Evolutionary conservation across 2,329 filamentous ascomycete genomes (phyloP).

Genomic region (Trichoderma hamatum): DNA sequence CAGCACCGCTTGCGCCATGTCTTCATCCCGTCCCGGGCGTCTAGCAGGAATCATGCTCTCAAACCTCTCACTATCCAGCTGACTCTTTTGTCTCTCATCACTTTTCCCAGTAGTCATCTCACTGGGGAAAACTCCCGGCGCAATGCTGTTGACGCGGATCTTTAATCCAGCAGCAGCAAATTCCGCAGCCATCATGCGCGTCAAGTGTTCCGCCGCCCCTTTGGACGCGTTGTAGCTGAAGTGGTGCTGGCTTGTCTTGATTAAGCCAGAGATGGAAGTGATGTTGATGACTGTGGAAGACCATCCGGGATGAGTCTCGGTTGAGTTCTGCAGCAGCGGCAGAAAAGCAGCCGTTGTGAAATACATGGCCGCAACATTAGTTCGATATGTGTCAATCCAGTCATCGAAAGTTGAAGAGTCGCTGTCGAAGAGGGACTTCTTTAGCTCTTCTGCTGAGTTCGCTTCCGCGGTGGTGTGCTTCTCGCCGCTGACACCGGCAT

Average conservation of each 20-base stretch:
- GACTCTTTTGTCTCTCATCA: slow-evolving; percentile 58
- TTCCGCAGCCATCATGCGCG: slow-evolving; percentile 65
- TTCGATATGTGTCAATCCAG: slow-evolving; percentile 73
- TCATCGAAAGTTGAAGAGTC: slow-evolving; percentile 62
- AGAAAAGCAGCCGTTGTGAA: slow-evolving; percentile 66
- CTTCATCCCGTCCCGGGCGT: slow-evolving; percentile 69
- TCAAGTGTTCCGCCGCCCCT: slow-evolving; percentile 66
- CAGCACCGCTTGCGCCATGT: slow-evolving; percentile 70
- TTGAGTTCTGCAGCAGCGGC: slow-evolving; percentile 60
- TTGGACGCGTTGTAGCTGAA: slow-evolving; percentile 68
- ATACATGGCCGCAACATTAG: slow-evolving; percentile 73
- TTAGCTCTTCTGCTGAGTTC: slow-evolving; percentile 49
- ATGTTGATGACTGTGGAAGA: slow-evolving; percentile 68
- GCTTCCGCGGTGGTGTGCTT: slow-evolving; percentile 46
- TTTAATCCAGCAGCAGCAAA: slow-evolving; percentile 61
- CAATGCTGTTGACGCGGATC: slow-evolving; percentile 71
- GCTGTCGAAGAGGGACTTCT: slow-evolving; percentile 68
- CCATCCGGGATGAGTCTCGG: slow-evolving; percentile 48
- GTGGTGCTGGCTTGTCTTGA: slow-evolving; percentile 66
- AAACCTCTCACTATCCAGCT: slow-evolving; percentile 60
- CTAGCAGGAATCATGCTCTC: slow-evolving; percentile 60
- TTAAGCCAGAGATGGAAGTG: slow-evolving; percentile 66
- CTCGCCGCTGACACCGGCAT: slow-evolving; percentile 63
- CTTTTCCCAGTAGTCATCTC: slow-evolving; percentile 67
- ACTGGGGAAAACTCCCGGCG: slow-evolving; percentile 70